Base-by-base conservation (phyloP, 352 stramenopile species). In the Detonula confervacea region DNA sequence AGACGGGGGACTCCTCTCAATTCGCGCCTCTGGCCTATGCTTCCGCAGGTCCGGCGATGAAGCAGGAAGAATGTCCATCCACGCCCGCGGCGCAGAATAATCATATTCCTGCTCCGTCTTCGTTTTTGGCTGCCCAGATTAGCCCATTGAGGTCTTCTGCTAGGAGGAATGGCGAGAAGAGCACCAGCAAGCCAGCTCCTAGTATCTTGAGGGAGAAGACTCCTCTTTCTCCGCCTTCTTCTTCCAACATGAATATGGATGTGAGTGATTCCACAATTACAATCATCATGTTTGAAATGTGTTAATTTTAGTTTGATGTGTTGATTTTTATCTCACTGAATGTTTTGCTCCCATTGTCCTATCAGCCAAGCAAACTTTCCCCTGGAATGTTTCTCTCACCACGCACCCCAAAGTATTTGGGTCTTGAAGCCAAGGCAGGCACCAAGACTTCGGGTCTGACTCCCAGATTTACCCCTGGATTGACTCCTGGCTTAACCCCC, bases 91-190 rank as follows among this genome's bases (percentile, higher is more conserved):
- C 5, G 56, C 18, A 49, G 56, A 12, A 55, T 25, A 27, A 6
- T 42, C 59, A 51, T 52, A 61, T 77, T 11, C 69, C 61, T 7
- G 47, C 63, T 20, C 77, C 77, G 14, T 72, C 69, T 16, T 52
- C 68, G 22, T 84, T 84, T 44, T 52, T 84, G n/a, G 77, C 77
- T 27, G 77, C 77, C 0, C 80, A 84, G 55, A 84, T 84, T 54
- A 80, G 69, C 44, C 77, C 77, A 2, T 37, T 84, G 35, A 55
- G 69, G 20, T 82, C 74, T 22, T 72, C 67, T 30, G 29, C 57
- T 22, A 20, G 60, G 4, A 24, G n/a, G 18, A 49, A 30, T 49
- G 16, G 30, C 1, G 59, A 55, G 35, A 55, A 67, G 59, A 47
- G 29, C 27, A 39, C 54, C 18, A 25, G 49, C 16, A 25, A 7